These are phyloP conservation scores for Colletotrichum lindemuthianum DNA, from an alignment of 2,329 filamentous ascomycete species.

Conservation along the genomic window DNA sequence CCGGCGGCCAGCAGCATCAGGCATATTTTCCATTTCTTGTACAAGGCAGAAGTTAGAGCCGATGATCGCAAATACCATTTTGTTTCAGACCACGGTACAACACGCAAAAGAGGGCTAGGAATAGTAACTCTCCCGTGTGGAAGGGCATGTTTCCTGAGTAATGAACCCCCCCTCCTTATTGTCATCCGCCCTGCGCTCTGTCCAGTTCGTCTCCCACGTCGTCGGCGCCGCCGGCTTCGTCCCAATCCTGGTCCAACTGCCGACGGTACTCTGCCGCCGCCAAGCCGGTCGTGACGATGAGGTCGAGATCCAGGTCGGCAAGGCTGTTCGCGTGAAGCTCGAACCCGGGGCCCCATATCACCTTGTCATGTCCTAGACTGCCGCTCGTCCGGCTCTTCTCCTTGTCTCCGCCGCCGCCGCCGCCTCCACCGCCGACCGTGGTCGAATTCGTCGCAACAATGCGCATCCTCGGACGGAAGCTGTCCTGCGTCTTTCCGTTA, in stretches of 20 bases:
- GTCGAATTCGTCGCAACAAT: background rate
- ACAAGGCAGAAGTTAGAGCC: too few relatives aligned
- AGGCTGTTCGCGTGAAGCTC: constrained; percentile 23
- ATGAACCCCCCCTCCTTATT: too few relatives aligned
- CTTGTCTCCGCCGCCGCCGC: background rate
- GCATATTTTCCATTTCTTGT: too few relatives aligned
- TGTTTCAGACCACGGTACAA: too few relatives aligned
- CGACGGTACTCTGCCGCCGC: constrained; percentile 34
- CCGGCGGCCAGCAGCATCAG: too few relatives aligned
- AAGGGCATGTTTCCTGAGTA: too few relatives aligned
- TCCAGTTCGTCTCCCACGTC: too few relatives aligned
- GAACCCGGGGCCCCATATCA: constrained; percentile 23
- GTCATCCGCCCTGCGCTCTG: too few relatives aligned
- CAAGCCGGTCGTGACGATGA: constrained; percentile 33
- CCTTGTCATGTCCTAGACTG: background rate
- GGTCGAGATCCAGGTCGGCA: constrained; percentile 31
- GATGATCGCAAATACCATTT: too few relatives aligned
- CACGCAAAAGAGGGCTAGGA: too few relatives aligned
- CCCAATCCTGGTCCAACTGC: constrained; percentile 29
- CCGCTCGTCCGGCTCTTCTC: constrained; percentile 3
- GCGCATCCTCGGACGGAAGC: constrained; percentile 24
- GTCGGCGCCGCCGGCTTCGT: background rate
- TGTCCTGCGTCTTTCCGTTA: constrained; percentile 19
- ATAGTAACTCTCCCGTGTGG: too few relatives aligned
- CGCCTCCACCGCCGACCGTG: background rate